phyloP scores from a whole-genome alignment of 305 asterid species.

The Fraxinus greggii region DNA sequence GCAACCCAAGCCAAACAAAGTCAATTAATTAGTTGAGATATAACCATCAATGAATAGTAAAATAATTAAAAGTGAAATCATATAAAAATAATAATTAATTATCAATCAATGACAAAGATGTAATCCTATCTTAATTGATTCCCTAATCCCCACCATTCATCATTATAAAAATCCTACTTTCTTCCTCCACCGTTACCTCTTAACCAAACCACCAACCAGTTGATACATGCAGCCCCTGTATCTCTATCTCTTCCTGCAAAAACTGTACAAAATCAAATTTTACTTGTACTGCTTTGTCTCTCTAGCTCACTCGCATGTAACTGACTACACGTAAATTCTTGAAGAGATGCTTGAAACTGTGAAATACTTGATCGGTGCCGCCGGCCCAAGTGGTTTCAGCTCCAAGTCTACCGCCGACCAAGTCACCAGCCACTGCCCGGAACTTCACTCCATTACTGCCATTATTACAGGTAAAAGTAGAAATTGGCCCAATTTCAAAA shows the following conservation, averaged over 20 bases:
- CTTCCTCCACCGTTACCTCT: constrained; percentile 15
- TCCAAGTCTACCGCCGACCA: constrained; percentile 81
- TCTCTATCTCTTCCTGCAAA: constrained; percentile 24
- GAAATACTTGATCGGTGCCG: constrained; percentile 70
- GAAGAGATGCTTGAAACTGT: constrained; percentile 68
- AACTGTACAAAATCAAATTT: constrained; percentile 10
- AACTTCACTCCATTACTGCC: constrained; percentile 66
- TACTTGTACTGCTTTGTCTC: constrained; percentile 16
- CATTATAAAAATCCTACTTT: constrained; percentile 41
- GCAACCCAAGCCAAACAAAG: neutral
- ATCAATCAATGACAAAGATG: constrained; percentile 62
- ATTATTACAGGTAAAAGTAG: constrained; percentile 61
- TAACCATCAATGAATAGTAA: neutral
- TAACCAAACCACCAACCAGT: neutral
- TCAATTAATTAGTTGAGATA: neutral
- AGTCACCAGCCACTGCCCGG: constrained; percentile 52
- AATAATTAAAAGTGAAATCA: neutral
- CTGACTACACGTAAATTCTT: too few relatives aligned
- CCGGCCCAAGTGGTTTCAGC: constrained; percentile 76
- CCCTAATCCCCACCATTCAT: constrained; percentile 52
- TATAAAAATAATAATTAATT: constrained; percentile 5
- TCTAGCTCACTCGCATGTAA: constrained; percentile 21
- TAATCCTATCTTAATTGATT: constrained; percentile 58
- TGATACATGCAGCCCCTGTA: constrained; percentile 19
- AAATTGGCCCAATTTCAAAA: neutral